Percentiles rank a stretch among this genome's conserved stretches.
Evolutionary conservation across 768 basidiomycete genomes (phyloP).

Genomic region (Phylloporus arenicola): DNA sequence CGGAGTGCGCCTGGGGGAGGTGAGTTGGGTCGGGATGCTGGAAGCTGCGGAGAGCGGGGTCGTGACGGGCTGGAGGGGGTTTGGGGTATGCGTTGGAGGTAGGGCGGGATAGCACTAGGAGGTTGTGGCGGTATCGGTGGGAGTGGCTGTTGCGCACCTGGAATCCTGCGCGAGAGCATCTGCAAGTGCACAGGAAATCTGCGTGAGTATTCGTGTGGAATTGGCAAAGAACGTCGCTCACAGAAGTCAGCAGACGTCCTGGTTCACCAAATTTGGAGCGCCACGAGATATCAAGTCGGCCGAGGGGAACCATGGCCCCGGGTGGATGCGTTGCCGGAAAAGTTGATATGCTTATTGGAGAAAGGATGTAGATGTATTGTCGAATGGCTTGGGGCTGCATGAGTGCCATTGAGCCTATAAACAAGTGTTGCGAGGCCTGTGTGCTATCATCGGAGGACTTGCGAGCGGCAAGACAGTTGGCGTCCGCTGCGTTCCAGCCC

Average conservation of each 20-base stretch:
- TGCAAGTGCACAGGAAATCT: slow-evolving; percentile 11
- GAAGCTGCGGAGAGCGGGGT: slow-evolving; percentile 54
- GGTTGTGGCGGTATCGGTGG: slow-evolving; percentile 35
- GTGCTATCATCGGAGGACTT: not conserved
- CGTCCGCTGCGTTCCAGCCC: slow-evolving; percentile 57
- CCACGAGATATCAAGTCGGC: slow-evolving; percentile 89
- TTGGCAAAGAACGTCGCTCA: slow-evolving; percentile 22
- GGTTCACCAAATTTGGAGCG: slow-evolving; percentile 79
- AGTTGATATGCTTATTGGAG: slow-evolving; percentile 41
- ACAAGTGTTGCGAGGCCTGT: slow-evolving; percentile 35
- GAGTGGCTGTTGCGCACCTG: slow-evolving; percentile 38
- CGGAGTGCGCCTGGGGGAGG: slow-evolving; percentile 47
- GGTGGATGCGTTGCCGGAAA: slow-evolving; percentile 50
- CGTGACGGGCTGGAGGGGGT: slow-evolving; percentile 39
- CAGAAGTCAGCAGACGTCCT: slow-evolving; percentile 81
- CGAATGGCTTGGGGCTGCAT: slow-evolving; percentile 82
- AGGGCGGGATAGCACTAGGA: slow-evolving; percentile 67
- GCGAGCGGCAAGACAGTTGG: slow-evolving; percentile 34
- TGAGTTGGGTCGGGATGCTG: slow-evolving; percentile 49
- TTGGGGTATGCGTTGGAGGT: slow-evolving; percentile 57
- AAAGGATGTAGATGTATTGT: slow-evolving; percentile 84
- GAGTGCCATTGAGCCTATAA: slow-evolving; percentile 58
- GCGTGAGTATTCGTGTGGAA: not conserved
- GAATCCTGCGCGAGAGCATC: slow-evolving; percentile 79
- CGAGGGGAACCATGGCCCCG: slow-evolving; percentile 72